A percentile compares a stretch with the other conserved stretches of the same genome.
phyloP scores from a whole-genome alignment of 331 rosid genomes.

The Telfairia occidentalis region DNA sequence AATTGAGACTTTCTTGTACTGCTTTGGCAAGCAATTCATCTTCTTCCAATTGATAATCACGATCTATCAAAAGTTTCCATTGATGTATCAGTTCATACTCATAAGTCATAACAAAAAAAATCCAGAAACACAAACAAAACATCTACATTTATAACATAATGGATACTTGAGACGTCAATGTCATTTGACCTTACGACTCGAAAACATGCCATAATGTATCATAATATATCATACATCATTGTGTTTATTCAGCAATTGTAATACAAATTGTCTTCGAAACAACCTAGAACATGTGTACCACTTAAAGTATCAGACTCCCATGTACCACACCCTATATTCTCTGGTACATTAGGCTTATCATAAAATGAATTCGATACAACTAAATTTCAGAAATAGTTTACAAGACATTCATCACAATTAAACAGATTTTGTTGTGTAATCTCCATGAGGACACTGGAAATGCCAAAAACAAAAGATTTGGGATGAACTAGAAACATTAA shows the following conservation, averaged over 20 bases:
- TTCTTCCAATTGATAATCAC: slow-evolving; percentile 55
- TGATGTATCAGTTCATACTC: not conserved
- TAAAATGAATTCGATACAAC: not conserved
- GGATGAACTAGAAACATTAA: not conserved
- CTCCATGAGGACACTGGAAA: not conserved
- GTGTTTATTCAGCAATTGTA: not conserved
- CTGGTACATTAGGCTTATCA: not conserved
- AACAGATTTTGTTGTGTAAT: not conserved
- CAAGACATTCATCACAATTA: not conserved
- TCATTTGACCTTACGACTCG: not conserved
- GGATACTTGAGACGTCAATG: not conserved
- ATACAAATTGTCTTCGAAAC: not conserved
- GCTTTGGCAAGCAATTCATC: slow-evolving; percentile 91
- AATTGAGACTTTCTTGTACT: slow-evolving; percentile 68
- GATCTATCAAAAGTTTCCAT: slow-evolving; percentile 18
- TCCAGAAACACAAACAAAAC: not conserved
- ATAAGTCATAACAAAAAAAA: not conserved
- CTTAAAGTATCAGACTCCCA: not conserved
- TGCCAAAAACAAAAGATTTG: not conserved
- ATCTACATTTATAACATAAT: not conserved
- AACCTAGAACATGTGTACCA: not conserved
- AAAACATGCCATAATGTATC: not conserved
- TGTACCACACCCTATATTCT: not conserved
- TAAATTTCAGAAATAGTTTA: not conserved
- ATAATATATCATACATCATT: not conserved